Base-by-base conservation (phyloP, 1,139 yeast species). In the Kodamaea ohmeri region DNA sequence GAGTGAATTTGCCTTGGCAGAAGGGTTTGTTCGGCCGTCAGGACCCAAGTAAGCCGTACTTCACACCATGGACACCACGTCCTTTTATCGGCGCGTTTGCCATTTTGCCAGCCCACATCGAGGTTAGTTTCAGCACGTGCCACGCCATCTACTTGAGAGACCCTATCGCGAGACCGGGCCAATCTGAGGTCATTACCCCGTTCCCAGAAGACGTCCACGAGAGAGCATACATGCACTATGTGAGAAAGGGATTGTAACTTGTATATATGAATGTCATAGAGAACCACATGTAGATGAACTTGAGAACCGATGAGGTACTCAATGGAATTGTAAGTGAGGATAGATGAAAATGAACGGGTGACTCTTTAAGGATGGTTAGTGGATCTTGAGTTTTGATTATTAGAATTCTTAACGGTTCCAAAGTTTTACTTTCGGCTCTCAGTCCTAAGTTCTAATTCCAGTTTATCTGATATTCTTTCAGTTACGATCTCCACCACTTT, bases 131-230 rank as follows among this genome's bases (percentile, higher is more conserved):
- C 62, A 76, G 78, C 45, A 88, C 97, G 6, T 90, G 97, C 60
- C 96, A 90, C 62, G 97, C 97, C 8, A 83, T 92, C 21, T 92
- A 92, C 63, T 69, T 92, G 62, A 83, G 97, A 65, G 96, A 92
- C 60, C 98, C 98, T 12, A 90, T 92, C 40, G 96, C 97, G 9
- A 79, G 97, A 62, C 97, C 97, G 9, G 97, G 96, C 36, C 90
- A 86, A 56, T 86, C 97, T 21, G 98, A 92, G 67, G 96, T 92
- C 41, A 87, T 92, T 44, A 74, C 96, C 36, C 98, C 98, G 38
- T 87, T 84, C 65, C 83, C 84, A 33, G 73, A 80, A 47, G 83
- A 82, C 47, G 80, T 83, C 50, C 97, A 92, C 56, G 95, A 90
- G 65, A 80, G 96, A 62, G 96, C 97, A 29, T 90, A 86, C 71